A percentile compares a stretch with the other conserved stretches of the same genome.
These are phyloP conservation scores for Eutrema yunnanense DNA, from an alignment of 345 rosid species.

Conservation along the genomic window DNA sequence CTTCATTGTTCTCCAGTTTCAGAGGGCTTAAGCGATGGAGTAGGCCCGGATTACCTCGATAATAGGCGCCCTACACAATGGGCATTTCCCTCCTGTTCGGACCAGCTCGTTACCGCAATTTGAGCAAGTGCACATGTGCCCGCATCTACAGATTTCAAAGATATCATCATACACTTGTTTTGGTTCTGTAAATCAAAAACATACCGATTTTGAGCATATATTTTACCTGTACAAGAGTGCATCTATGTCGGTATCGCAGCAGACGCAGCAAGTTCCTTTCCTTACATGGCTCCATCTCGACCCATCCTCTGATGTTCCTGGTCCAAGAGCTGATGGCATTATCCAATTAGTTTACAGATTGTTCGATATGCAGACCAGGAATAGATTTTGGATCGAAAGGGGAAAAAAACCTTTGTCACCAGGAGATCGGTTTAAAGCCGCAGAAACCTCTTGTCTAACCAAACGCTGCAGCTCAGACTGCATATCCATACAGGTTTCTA, in stretches of 20 bases:
- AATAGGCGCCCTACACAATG: conserved; percentile 2
- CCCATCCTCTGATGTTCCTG: conserved; percentile 3
- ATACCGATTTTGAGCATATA: background rate
- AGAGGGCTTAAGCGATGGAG: background rate
- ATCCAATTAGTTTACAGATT: background rate
- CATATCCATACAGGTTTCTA: background rate
- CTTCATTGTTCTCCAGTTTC: background rate
- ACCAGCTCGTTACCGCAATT: background rate
- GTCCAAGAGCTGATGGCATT: background rate
- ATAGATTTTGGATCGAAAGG: background rate
- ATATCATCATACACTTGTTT: background rate
- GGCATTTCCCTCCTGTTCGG: background rate
- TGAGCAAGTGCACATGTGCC: conserved; percentile 8
- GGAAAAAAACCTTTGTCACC: background rate
- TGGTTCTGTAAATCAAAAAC: background rate
- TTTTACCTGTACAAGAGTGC: background rate
- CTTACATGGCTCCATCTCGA: conserved; percentile 1
- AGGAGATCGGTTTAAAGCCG: background rate
- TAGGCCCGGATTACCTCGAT: conserved; percentile 2
- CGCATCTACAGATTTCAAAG: background rate
- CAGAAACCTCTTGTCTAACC: conserved; percentile 1
- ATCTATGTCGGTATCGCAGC: conserved; percentile 2
- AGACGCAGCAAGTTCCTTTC: background rate
- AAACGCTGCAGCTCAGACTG: conserved; percentile 2
- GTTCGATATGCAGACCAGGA: background rate